These are phyloP conservation scores for Kluyveromyces siamensis DNA, from an alignment of 805 yeast species.

Conservation along the genomic window DNA sequence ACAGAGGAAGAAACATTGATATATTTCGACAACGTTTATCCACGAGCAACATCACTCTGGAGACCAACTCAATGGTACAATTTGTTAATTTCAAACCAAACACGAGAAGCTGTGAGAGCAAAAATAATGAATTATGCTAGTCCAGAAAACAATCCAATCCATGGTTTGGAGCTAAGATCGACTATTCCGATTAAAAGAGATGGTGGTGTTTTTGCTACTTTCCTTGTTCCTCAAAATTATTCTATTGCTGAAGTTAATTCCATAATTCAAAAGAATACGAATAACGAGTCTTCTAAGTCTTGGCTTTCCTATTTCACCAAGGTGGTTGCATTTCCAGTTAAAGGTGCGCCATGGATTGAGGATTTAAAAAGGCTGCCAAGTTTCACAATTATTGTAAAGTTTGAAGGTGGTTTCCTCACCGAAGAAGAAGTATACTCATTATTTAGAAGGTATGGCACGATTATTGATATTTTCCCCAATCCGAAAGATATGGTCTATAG, in stretches of 20 bases:
- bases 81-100: slow-evolving; percentile 28
- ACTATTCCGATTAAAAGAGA: slow-evolving; percentile 70
- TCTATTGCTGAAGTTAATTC: slow-evolving; percentile 45
- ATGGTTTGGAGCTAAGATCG: slow-evolving; percentile 41
- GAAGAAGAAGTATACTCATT: slow-evolving; percentile 70
- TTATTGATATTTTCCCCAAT: slow-evolving; percentile 63
- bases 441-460: slow-evolving; percentile 81
- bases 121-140: slow-evolving; percentile 33
- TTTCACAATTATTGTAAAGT: slow-evolving; percentile 50
- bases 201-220: slow-evolving; percentile 89
- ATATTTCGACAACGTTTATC: slow-evolving; percentile 49
- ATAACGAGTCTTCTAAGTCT: slow-evolving; percentile 30
- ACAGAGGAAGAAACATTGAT: slow-evolving; percentile 41
- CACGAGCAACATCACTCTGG: slow-evolving; percentile 37
- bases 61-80: slow-evolving; percentile 38
- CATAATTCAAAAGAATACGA: slow-evolving; percentile 40
- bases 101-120: slow-evolving; percentile 32
- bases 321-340: slow-evolving; percentile 61
- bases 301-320: slow-evolving; percentile 35
- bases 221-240: slow-evolving; percentile 45
- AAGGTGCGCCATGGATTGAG: slow-evolving; percentile 95
- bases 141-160: slow-evolving; percentile 30
- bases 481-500: slow-evolving; percentile 40
- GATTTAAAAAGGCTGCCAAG: slow-evolving; percentile 77
- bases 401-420: slow-evolving; percentile 71